Evolutionary conservation across 352 stramenopile species (phyloP).

Genomic region (Pythium volutum): DNA sequence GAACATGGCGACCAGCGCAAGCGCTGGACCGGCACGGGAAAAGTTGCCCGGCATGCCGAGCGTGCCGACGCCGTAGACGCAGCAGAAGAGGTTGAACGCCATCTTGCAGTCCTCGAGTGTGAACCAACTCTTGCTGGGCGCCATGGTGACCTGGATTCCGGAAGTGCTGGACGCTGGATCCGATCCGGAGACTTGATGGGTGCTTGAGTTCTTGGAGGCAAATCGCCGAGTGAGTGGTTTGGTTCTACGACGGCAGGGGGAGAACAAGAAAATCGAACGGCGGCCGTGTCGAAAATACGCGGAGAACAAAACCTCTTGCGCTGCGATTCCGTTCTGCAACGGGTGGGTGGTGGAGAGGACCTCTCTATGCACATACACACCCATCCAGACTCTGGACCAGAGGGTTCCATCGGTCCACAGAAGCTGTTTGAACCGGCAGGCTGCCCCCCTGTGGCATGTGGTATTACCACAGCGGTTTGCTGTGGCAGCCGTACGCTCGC

Average conservation of each 20-base stretch:
- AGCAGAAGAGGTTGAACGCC: constrained; percentile 32
- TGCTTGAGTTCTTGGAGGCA: constrained; percentile 9
- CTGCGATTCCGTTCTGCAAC: neutral
- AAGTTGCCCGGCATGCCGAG: constrained; percentile 45
- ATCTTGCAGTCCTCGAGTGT: constrained; percentile 33
- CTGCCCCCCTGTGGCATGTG: too few species aligned
- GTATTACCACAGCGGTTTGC: neutral
- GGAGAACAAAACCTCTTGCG: neutral
- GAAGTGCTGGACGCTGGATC: neutral
- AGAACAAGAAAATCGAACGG: neutral
- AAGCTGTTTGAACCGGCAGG: too few species aligned
- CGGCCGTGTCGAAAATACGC: neutral
- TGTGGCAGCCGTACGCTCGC: constrained; percentile 6
- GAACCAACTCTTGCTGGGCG: constrained; percentile 21
- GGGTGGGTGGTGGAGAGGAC: neutral
- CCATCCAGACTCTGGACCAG: neutral
- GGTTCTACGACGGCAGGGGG: neutral
- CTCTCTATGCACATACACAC: neutral
- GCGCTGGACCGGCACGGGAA: constrained; percentile 26
- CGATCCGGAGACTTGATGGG: neutral
- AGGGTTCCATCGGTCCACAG: neutral
- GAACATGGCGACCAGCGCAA: constrained; percentile 26
- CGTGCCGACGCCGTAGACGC: constrained; percentile 39
- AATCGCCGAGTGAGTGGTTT: constrained; percentile 15
- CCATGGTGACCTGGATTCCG: constrained; percentile 1